phyloP scores from a whole-genome alignment of 352 stramenopile genomes.

The Globisporangium nagaii region DNA sequence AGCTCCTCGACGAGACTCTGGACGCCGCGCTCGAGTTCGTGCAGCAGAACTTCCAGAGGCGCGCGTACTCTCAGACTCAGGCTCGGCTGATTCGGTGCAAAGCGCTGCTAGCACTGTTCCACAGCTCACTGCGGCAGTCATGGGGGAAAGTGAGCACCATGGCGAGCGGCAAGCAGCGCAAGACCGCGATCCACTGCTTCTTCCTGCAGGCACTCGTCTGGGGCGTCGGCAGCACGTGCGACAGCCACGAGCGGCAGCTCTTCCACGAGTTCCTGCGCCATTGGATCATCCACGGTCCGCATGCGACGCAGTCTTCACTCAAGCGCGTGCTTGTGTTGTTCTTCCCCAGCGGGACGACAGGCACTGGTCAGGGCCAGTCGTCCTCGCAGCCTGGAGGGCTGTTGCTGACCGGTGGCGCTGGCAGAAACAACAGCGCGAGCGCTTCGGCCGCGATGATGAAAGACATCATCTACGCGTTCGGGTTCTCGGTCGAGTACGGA shows the following conservation, averaged over 20 bases:
- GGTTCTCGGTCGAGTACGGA: conserved; percentile 62
- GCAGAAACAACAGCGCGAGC: too few relatives aligned
- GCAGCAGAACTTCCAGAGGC: conserved; percentile 27
- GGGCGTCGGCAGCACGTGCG: conserved; percentile 51
- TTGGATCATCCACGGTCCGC: conserved; percentile 44
- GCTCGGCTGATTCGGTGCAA: conserved; percentile 11
- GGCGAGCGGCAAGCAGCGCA: conserved; percentile 56
- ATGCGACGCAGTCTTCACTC: conserved; percentile 39
- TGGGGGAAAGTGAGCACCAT: conserved; percentile 52
- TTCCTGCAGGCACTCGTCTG: conserved; percentile 73
- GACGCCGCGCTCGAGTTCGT: conserved; percentile 41
- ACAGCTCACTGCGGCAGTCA: conserved; percentile 43
- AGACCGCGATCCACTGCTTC: conserved; percentile 50
- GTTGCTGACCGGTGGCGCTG: conserved; percentile 4
- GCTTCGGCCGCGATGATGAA: conserved; percentile 4
- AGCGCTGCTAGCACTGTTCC: conserved; percentile 37
- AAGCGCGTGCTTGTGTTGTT: conserved; percentile 46
- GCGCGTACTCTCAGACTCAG: conserved; percentile 11
- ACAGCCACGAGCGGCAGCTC: conserved; percentile 36
- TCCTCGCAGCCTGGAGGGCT: background rate
- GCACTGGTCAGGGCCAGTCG: conserved; percentile 8
- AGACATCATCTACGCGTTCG: conserved; percentile 60
- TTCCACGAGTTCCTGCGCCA: conserved; percentile 65
- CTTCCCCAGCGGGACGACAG: conserved; percentile 36
- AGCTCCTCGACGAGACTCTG: conserved; percentile 35